phyloP scores from a whole-genome alignment of 1,284 basidiomycete genomes.

The Sporisorium reilianum region DNA sequence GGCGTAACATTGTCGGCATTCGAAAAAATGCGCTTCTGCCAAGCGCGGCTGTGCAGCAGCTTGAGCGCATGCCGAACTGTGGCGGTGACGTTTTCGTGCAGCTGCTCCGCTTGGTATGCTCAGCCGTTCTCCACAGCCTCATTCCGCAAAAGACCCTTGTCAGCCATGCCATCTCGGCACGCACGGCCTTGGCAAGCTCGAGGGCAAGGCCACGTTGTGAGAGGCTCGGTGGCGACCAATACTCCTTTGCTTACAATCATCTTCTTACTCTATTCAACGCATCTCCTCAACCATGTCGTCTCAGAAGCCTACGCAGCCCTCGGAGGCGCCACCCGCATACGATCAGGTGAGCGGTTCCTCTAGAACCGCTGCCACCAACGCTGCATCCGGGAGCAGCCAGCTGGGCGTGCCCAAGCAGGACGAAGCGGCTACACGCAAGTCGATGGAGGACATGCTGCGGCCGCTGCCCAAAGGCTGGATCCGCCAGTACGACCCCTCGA shows the following conservation, averaged over 20 bases:
- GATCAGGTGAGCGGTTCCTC: conserved; percentile 34
- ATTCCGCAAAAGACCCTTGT: conserved; percentile 2
- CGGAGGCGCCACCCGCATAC: conserved; percentile 46
- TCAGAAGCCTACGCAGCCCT: conserved; percentile 10
- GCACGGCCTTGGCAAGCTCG: neutral
- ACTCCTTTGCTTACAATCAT: neutral
- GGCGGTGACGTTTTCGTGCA: conserved; percentile 16
- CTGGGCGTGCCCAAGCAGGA: conserved; percentile 21
- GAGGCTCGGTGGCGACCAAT: neutral
- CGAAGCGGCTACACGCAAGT: conserved; percentile 23
- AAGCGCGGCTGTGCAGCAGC: conserved; percentile 11
- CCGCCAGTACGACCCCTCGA: conserved; percentile 60
- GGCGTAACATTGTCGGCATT: neutral
- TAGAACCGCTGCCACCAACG: conserved; percentile 1
- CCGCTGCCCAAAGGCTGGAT: conserved; percentile 63
- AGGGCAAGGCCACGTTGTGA: neutral
- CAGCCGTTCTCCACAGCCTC: neutral
- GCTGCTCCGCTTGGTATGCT: neutral
- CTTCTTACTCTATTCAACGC: neutral
- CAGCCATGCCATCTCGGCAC: neutral
- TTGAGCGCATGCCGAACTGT: neutral
- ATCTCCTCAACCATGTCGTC: conserved; percentile 10
- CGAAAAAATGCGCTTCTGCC: neutral
- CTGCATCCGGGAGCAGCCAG: conserved; percentile 7
- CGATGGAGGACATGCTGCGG: conserved; percentile 54